Percentiles rank a stretch among this genome's conserved stretches.
Evolutionary conservation across 805 yeast species (phyloP).

Genomic region (Zygotorulaspora danielsina): DNA sequence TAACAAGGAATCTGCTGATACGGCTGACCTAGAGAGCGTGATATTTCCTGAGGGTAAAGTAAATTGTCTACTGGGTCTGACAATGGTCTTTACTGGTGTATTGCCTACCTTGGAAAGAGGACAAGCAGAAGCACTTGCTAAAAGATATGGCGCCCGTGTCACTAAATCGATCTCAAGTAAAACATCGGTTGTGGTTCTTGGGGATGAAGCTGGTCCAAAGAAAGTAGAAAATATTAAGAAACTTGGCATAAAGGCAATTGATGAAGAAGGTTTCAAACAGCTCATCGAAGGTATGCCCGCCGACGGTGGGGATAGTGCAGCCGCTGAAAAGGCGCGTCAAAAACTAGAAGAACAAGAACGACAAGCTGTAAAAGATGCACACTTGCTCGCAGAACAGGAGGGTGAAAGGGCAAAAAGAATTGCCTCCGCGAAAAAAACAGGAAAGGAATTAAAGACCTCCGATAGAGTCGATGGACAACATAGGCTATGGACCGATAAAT

Average conservation of each 20-base stretch:
- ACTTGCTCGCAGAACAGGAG: slow-evolving; percentile 44
- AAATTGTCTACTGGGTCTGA: slow-evolving; percentile 81
- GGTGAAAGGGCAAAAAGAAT: slow-evolving; percentile 33
- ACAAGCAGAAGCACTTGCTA: slow-evolving; percentile 70
- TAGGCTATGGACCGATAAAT: slow-evolving; percentile 86
- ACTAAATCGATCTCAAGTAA: slow-evolving; percentile 80
- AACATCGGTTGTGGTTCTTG: slow-evolving; percentile 85
- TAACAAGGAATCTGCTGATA: slow-evolving; percentile 27
- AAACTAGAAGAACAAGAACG: slow-evolving; percentile 68
- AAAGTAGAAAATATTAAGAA: slow-evolving; percentile 77
- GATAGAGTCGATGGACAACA: slow-evolving; percentile 39
- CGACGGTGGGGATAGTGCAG: slow-evolving; percentile 83
- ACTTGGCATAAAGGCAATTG: slow-evolving; percentile 71
- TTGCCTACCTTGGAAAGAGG: slow-evolving; percentile 76
- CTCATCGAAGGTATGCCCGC: slow-evolving; percentile 78
- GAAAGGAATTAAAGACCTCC: slow-evolving; percentile 20
- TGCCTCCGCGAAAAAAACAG: slow-evolving; percentile 27
- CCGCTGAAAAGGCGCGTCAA: slow-evolving; percentile 65
- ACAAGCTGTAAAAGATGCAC: slow-evolving; percentile 49
- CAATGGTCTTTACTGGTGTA: slow-evolving; percentile 90
- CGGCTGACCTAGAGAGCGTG: slow-evolving; percentile 13
- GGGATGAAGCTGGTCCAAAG: slow-evolving; percentile 96
- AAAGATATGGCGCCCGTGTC: slow-evolving; percentile 86
- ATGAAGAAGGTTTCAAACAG: slow-evolving; percentile 79
- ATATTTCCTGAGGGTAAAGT: slow-evolving; percentile 76